These are phyloP conservation scores for Syncephalis fuscata DNA, from an alignment of 371 early-diverging fungal species.

Conservation along the genomic window DNA sequence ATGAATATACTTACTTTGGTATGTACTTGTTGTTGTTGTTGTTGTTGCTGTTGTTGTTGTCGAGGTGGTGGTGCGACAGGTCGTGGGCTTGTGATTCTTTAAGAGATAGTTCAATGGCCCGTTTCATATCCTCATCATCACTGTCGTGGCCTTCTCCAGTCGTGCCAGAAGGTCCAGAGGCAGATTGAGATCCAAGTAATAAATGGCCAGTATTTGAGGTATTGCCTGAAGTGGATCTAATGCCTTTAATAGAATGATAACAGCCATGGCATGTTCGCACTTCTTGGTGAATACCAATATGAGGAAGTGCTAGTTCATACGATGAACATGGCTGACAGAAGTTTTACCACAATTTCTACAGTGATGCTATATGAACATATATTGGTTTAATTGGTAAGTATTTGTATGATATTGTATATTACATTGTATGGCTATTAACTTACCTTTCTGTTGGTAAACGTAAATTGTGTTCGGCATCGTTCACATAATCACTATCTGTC, in stretches of 20 bases:
- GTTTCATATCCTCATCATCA: conserved; percentile 72
- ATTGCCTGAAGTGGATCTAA: too few species aligned
- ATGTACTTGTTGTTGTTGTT: conserved; percentile 6
- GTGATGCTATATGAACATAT: conserved; percentile 45
- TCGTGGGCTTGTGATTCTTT: conserved; percentile 57
- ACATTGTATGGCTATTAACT: too few species aligned
- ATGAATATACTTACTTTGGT: conserved; percentile 1
- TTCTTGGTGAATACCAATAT: conserved; percentile 66
- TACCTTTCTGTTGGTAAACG: conserved; percentile 79
- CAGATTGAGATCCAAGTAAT: too few species aligned
- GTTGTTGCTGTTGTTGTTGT: too few species aligned
- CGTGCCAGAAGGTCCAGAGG: too few species aligned
- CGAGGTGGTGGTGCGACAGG: too few species aligned
- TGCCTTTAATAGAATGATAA: too few species aligned
- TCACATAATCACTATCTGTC: conserved; percentile 85
- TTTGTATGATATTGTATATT: background rate
- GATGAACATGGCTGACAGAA: conserved; percentile 85
- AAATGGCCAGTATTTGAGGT: too few species aligned
- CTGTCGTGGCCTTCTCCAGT: too few species aligned
- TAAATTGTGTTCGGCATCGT: conserved; percentile 79
- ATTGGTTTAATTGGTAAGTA: background rate
- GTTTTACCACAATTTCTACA: conserved; percentile 91
- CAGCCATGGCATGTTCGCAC: conserved; percentile 93
- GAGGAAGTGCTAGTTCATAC: conserved; percentile 61
- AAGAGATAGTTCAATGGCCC: conserved; percentile 74